Conservation (phyloP, 345 rosid genomes). For the Salix exigua region DNA sequence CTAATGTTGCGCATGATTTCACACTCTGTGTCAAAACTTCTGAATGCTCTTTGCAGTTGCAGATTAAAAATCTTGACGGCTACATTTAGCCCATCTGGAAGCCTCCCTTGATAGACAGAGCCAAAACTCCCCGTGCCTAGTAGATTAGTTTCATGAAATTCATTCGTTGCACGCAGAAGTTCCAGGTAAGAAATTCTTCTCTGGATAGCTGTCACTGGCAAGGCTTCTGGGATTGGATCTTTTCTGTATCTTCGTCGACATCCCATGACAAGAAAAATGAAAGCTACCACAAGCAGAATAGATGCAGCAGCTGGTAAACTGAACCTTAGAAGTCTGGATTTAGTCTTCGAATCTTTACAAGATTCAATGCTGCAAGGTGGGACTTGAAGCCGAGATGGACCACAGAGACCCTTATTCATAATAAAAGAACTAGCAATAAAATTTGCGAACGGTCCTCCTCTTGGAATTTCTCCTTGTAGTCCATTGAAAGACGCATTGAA, state of each 20-base stretch:
- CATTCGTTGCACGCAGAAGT: conserved; percentile 9
- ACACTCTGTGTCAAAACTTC: not conserved
- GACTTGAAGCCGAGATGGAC: not conserved
- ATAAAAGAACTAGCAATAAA: conserved; percentile 16
- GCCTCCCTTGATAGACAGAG: not conserved
- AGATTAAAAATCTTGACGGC: conserved; percentile 2
- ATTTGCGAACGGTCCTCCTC: conserved; percentile 13
- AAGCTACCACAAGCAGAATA: not conserved
- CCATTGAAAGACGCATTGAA: conserved; percentile 23
- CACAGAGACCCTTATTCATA: conserved; percentile 15
- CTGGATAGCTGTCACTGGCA: not conserved
- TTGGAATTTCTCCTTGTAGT: conserved; percentile 22
- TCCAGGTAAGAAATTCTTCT: conserved; percentile 1
- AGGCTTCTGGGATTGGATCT: not conserved
- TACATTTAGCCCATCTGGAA: not conserved
- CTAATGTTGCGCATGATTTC: not conserved
- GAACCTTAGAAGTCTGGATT: not conserved
- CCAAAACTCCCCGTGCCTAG: not conserved
- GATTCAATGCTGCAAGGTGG: conserved; percentile 3
- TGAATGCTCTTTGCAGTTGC: not conserved
- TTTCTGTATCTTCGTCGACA: not conserved
- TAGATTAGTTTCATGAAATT: conserved; percentile 7
- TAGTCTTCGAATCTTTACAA: not conserved
- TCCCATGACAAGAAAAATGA: not conserved
- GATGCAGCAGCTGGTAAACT: not conserved